Percentiles rank a stretch among this genome's conserved stretches.
Evolutionary conservation across 768 basidiomycete genomes (phyloP).

Genomic region (Cyclocybe cylindracea): DNA sequence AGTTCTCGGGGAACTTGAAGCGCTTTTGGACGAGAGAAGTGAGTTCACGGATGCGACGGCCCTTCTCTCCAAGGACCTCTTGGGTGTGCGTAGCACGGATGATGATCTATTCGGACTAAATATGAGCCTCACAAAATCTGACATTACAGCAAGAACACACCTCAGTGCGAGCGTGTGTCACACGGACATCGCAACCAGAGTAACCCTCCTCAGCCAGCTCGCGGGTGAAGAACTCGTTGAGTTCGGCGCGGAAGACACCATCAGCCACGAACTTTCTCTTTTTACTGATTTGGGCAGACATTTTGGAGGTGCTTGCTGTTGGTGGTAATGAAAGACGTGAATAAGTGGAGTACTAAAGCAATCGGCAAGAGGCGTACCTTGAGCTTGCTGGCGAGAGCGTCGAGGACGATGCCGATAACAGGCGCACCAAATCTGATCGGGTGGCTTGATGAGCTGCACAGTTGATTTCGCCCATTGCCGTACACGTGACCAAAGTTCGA

Average conservation of each 20-base stretch:
- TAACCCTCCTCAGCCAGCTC: conserved; percentile 99
- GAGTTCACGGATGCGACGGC: conserved; percentile 97
- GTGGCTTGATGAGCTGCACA: conserved; percentile 34
- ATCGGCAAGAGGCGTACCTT: conserved; percentile 24
- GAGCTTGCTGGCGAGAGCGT: conserved; percentile 27
- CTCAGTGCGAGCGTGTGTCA: conserved; percentile 98
- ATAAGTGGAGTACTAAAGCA: not conserved
- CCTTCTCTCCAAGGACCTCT: conserved; percentile 99
- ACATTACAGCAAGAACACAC: conserved; percentile 35
- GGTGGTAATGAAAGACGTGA: not conserved
- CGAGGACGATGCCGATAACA: conserved; percentile 25
- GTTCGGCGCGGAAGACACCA: conserved; percentile 98
- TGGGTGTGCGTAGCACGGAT: conserved; percentile 99
- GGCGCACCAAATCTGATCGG: conserved; percentile 16
- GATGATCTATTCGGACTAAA: conserved; percentile 69
- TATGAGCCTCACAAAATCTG: not conserved
- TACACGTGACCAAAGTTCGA: conserved; percentile 19
- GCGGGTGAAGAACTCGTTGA: conserved; percentile 98
- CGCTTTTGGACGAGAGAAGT: conserved; percentile 98
- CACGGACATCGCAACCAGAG: conserved; percentile 99
- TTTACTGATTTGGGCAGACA: conserved; percentile 92
- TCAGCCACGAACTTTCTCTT: conserved; percentile 99
- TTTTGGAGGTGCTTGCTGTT: conserved; percentile 33
- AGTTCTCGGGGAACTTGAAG: conserved; percentile 99
- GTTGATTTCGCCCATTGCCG: conserved; percentile 29